These are phyloP conservation scores for Collariella sp. DNA, from an alignment of 495 filamentous ascomycete genomes.

Conservation along the genomic window DNA sequence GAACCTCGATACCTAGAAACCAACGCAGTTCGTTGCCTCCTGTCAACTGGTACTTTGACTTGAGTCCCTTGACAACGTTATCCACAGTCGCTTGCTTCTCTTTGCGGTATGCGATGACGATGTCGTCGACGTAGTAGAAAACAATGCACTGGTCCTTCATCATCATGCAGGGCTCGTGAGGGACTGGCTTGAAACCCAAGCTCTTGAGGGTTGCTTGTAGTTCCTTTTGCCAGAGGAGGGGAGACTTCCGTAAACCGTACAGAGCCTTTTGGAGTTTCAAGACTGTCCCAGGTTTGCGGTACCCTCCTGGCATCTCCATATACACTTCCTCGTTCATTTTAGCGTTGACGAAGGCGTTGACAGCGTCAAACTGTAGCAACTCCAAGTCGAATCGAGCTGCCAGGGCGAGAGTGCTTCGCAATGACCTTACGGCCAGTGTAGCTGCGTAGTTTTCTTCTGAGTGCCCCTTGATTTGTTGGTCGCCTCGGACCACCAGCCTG, in stretches of 20 bases:
- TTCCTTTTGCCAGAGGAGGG: constrained; percentile 17
- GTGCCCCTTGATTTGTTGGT: constrained; percentile 7
- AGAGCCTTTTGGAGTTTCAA: constrained; percentile 10
- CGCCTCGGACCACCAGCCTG: constrained; percentile 13
- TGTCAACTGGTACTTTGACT: constrained; percentile 2
- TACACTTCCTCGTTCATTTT: constrained; percentile 4
- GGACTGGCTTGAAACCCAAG: constrained; percentile 7
- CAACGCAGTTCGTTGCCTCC: constrained; percentile 6
- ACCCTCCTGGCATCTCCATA: constrained; percentile 11
- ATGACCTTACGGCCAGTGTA: constrained; percentile 7
- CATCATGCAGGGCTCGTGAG: constrained; percentile 9
- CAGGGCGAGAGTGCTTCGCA: constrained; percentile 11
- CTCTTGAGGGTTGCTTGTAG: not conserved
- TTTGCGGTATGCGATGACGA: constrained; percentile 8
- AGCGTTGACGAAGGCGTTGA: constrained; percentile 16
- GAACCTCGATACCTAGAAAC: constrained; percentile 10
- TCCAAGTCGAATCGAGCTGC: constrained; percentile 13
- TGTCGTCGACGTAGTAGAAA: constrained; percentile 14
- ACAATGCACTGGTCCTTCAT: constrained; percentile 4
- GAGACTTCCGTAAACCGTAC: constrained; percentile 14
- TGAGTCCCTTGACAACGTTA: not conserved
- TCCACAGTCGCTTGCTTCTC: not conserved
- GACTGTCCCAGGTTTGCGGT: not conserved
- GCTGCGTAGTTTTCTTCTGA: constrained; percentile 10
- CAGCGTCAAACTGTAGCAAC: constrained; percentile 11